Evolutionary conservation across 2,329 filamentous ascomycete species (phyloP).

Genomic region (Trichoderma guizhouense): DNA sequence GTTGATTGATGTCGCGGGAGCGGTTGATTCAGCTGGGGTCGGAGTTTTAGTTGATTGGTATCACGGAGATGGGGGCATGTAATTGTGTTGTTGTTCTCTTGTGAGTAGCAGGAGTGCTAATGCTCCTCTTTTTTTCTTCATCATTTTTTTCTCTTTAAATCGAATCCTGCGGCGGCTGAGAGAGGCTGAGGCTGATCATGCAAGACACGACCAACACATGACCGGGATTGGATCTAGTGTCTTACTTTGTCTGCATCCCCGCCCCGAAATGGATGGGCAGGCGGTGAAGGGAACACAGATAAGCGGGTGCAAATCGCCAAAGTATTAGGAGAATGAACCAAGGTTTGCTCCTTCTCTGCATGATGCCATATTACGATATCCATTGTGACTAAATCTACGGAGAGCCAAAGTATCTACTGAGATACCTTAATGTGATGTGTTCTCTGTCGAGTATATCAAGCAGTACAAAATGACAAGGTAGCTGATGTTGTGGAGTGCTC

Average conservation of each 20-base stretch:
- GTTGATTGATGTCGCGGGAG: not conserved
- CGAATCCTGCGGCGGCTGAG: not conserved
- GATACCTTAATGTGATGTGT: too few relatives aligned
- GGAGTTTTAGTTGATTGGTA: not conserved
- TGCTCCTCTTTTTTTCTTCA: not conserved
- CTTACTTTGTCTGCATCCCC: not conserved
- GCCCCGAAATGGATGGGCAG: not conserved
- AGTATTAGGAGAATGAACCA: not conserved
- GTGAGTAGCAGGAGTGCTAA: not conserved
- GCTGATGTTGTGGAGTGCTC: too few relatives aligned
- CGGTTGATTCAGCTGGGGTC: not conserved
- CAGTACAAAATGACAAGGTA: not conserved
- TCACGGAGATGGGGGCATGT: not conserved
- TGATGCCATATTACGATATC: not conserved
- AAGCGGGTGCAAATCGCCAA: not conserved
- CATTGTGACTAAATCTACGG: not conserved
- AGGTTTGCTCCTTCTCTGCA: not conserved
- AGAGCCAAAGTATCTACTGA: too few relatives aligned
- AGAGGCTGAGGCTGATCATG: not conserved
- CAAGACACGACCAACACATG: not conserved
- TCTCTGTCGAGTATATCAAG: not conserved
- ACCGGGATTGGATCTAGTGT: not conserved
- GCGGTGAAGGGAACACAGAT: not conserved
- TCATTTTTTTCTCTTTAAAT: not conserved
- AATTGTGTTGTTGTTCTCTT: not conserved